Base-by-base conservation (phyloP, 495 filamentous ascomycete species). In the Aspergillus hancockii region DNA sequence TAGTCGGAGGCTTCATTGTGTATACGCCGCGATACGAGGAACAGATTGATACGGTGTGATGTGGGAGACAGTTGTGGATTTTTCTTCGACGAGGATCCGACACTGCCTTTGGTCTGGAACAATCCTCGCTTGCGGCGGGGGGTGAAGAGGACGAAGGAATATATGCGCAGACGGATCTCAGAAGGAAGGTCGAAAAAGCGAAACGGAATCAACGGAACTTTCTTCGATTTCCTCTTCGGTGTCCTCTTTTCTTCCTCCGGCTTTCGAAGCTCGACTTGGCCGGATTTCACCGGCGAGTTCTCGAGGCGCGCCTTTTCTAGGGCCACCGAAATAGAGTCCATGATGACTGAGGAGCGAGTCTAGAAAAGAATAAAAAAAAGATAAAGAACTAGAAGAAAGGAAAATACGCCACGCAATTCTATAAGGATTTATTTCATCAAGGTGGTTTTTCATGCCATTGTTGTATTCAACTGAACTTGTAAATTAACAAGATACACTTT, bases 21-120 rank as follows among this genome's bases (percentile, higher is more conserved):
- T 58, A 94, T 74, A 16, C 81, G 84, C 16, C 74, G 77, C 60
- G 83, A 90, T 50, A 79, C 79, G 22, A 87, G 79, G 55, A 93
- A 85, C 32, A 91, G 74, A 6, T 76, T 73, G 52, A 88, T 70
- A 43, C 89, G 81, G 16, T 78, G 67, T 10, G 76, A 68, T 10
- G 64, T 52, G 1, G 77, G 78, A 2, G 74, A 72, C 51, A 88
- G 75, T 47, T 75, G 72, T 58, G 81, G 84, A 72, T 83, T 79
- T 64, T 88, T 92, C 65, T 90, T 93, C 14, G 85, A 83, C 30
- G 91, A 88, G 6, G 93, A 83, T 63, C 93, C 91, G 18, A 95
- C 77, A 41, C 84, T 84, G 51, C 73, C 71, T 22, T 66, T 67
- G 28, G 57, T 60, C 28, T 65, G 67, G 40, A 59, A 47, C n/a